Conservation (phyloP, 177 flowering plant species). For the Vitis hybrid region DNA sequence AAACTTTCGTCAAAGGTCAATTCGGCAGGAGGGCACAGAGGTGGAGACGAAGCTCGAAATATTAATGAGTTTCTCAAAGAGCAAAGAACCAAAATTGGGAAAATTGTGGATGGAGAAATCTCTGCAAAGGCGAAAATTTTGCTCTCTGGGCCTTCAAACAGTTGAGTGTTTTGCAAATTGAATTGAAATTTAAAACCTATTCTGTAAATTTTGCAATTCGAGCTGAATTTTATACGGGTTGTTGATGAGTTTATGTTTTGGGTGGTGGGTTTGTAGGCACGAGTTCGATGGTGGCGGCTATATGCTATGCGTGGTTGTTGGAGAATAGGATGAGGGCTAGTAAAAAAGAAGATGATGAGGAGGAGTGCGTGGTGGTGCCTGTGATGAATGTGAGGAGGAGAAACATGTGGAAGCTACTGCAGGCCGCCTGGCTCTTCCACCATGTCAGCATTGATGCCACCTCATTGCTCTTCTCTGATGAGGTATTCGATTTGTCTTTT, state of each 20-base stretch:
- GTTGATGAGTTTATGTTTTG: background rate
- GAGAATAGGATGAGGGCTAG: conserved; percentile 33
- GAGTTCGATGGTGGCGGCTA: conserved; percentile 69
- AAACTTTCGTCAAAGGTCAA: conserved; percentile 22
- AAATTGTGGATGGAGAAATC: conserved; percentile 37
- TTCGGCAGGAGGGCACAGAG: conserved; percentile 13
- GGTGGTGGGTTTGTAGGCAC: conserved; percentile 37
- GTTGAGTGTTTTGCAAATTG: conserved; percentile 27
- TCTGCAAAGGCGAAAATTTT: conserved; percentile 52
- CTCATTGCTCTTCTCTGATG: conserved; percentile 60
- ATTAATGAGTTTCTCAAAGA: conserved; percentile 57
- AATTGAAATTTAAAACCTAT: no score
- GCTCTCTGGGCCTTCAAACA: conserved; percentile 64
- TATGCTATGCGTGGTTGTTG: conserved; percentile 67
- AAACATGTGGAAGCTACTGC: conserved; percentile 64
- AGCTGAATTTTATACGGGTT: background rate
- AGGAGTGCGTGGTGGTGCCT: conserved; percentile 42
- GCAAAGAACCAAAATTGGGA: conserved; percentile 38
- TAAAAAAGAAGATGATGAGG: conserved; percentile 18
- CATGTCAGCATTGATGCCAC: conserved; percentile 56
- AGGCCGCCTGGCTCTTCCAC: conserved; percentile 72
- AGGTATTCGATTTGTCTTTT: conserved; percentile 31
- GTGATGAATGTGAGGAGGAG: conserved; percentile 61
- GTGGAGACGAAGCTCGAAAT: conserved; percentile 18
- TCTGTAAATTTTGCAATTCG: background rate